Percentiles rank a stretch among this genome's conserved stretches.
phyloP scores from a whole-genome alignment of 148 eudicot species.

The Camellia japonica region DNA sequence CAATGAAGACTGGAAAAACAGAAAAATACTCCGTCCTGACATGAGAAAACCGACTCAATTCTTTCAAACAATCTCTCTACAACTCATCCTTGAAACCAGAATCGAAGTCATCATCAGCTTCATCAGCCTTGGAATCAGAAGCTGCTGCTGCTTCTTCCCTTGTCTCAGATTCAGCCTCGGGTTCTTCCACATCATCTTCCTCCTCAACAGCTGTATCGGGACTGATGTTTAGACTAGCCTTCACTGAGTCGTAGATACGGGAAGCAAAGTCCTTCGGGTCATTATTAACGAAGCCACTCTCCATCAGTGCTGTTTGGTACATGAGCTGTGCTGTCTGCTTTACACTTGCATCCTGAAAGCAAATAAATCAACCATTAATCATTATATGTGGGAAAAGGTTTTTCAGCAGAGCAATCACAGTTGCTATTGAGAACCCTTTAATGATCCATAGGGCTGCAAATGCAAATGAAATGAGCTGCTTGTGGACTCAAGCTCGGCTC shows the following conservation, averaged over 20 bases:
- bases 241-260: conserved; percentile 69
- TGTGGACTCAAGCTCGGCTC: too few species aligned
- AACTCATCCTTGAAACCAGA: conserved; percentile 56
- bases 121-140: conserved; percentile 25
- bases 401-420: background rate
- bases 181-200: conserved; percentile 75
- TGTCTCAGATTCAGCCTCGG: conserved; percentile 47
- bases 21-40: background rate
- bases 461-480: too few species aligned
- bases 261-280: conserved; percentile 92
- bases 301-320: conserved; percentile 93
- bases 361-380: background rate
- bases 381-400: background rate
- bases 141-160: conserved; percentile 49
- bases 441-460: background rate
- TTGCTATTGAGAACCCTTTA: background rate
- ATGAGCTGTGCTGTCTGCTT: conserved; percentile 73
- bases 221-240: conserved; percentile 62
- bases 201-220: conserved; percentile 79
- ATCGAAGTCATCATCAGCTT: too few species aligned
- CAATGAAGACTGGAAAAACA: background rate
- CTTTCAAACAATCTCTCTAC: conserved; percentile 30
- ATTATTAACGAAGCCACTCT: conserved; percentile 70
- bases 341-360: conserved; percentile 62
- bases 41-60: background rate